Percentiles rank a stretch among this genome's conserved stretches.
Conservation (phyloP, 768 basidiomycete genomes). For the Suillus cothurnatus region DNA sequence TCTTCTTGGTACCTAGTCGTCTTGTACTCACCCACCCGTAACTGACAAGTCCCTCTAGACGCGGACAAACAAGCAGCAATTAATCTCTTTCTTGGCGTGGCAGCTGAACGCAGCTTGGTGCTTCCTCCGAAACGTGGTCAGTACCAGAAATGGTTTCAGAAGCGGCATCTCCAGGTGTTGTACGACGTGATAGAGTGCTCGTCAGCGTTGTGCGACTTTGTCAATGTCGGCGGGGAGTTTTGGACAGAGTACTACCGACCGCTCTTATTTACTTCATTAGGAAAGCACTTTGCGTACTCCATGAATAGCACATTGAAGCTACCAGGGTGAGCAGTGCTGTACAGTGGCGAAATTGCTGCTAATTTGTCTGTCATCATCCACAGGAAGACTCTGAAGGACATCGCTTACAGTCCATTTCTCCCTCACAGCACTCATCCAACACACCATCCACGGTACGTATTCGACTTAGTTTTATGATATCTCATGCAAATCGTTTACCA, state of each 20-base stretch:
- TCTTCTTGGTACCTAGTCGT: constrained; percentile 60
- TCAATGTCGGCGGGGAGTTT: constrained; percentile 65
- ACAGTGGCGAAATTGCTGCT: background rate
- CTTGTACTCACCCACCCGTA: background rate
- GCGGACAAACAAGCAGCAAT: constrained; percentile 98
- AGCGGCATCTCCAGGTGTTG: constrained; percentile 67
- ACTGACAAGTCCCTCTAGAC: constrained; percentile 48
- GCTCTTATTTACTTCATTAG: constrained; percentile 77
- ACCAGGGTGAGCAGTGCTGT: constrained; percentile 58
- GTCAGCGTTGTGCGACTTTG: constrained; percentile 59
- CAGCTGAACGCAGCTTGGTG: constrained; percentile 46
- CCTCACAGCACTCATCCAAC: constrained; percentile 47
- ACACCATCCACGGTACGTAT: constrained; percentile 38
- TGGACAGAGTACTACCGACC: constrained; percentile 93
- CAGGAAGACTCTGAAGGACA: constrained; percentile 70
- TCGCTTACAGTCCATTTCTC: constrained; percentile 77
- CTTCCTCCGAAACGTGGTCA: constrained; percentile 60
- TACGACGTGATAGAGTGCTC: constrained; percentile 70
- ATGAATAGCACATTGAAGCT: constrained; percentile 89
- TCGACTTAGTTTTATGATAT: constrained; percentile 29
- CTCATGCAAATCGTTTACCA: constrained; percentile 28
- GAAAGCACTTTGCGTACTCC: constrained; percentile 89
- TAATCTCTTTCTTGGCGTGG: constrained; percentile 91
- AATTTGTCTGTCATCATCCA: background rate
- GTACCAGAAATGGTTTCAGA: constrained; percentile 86